Conservation (phyloP, 2,329 filamentous ascomycete species). For the Cladophialophora chaetospira region DNA sequence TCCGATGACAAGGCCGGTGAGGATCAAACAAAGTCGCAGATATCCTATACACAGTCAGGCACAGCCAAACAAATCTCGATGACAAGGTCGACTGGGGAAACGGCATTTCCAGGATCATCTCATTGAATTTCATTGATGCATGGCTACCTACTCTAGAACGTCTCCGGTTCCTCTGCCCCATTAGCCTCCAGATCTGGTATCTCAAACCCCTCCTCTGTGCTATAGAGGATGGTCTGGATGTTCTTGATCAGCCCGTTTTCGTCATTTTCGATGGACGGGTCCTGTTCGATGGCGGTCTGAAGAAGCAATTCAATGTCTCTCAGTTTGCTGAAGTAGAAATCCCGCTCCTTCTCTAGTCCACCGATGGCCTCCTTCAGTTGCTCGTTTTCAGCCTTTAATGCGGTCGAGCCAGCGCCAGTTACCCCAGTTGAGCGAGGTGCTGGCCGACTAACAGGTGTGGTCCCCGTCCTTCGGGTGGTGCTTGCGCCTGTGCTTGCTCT, state of each 20-base stretch:
- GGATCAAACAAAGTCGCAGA: too few relatives aligned
- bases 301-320: slow-evolving; percentile 94
- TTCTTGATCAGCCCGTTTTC: slow-evolving; percentile 90
- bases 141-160: too few relatives aligned
- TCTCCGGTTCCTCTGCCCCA: slow-evolving; percentile 52
- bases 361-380: slow-evolving; percentile 93
- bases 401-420: slow-evolving; percentile 48
- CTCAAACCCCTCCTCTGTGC: slow-evolving; percentile 84
- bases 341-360: slow-evolving; percentile 90
- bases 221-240: slow-evolving; percentile 96
- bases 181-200: slow-evolving; percentile 78
- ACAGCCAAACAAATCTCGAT: too few relatives aligned
- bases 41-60: too few relatives aligned
- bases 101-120: too few relatives aligned
- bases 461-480: slow-evolving; percentile 62
- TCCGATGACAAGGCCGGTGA: too few relatives aligned
- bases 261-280: slow-evolving; percentile 91
- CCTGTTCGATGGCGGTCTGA: slow-evolving; percentile 88
- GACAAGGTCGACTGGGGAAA: too few relatives aligned
- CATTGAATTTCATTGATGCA: neutral
- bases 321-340: slow-evolving; percentile 99
- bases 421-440: slow-evolving; percentile 30
- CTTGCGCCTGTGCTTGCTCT: slow-evolving; percentile 44
- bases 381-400: slow-evolving; percentile 77
- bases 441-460: slow-evolving; percentile 51